These are phyloP conservation scores for Paracoccidioides brasiliensis DNA, from an alignment of 2,329 filamentous ascomycete genomes.

Conservation along the genomic window DNA sequence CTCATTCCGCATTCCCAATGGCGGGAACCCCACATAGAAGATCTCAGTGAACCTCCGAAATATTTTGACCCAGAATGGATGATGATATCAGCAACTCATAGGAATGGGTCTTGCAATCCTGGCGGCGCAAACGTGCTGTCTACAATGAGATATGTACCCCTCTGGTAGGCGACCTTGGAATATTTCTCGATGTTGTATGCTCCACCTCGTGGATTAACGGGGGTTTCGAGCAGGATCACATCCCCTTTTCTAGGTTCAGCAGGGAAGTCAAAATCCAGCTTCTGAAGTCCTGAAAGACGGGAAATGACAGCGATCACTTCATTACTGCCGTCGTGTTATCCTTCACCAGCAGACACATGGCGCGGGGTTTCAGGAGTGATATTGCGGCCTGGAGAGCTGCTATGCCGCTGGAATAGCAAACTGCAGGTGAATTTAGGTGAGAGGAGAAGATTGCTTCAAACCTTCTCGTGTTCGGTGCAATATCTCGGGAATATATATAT, in stretches of 20 bases:
- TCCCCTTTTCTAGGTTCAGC: constrained; percentile 61
- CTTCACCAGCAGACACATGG: constrained; percentile 66
- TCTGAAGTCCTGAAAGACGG: constrained; percentile 61
- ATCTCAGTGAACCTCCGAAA: constrained; percentile 82
- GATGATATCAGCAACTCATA: constrained; percentile 66
- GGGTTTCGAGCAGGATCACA: constrained; percentile 83
- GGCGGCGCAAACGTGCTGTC: constrained; percentile 91
- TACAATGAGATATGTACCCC: constrained; percentile 65
- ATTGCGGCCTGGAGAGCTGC: constrained; percentile 76
- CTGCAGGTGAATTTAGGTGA: constrained; percentile 48
- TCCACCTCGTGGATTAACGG: constrained; percentile 78
- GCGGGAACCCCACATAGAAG: constrained; percentile 80
- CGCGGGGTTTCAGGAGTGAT: constrained; percentile 70
- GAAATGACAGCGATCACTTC: constrained; percentile 62
- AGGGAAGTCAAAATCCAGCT: constrained; percentile 57
- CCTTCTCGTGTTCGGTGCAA: constrained; percentile 68
- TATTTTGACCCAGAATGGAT: constrained; percentile 98
- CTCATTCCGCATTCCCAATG: constrained; percentile 47
- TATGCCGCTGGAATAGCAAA: constrained; percentile 76
- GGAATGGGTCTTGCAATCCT: constrained; percentile 73
- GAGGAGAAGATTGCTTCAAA: constrained; percentile 69
- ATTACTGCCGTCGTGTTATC: constrained; percentile 93
- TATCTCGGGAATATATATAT: constrained; percentile 64
- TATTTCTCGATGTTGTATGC: constrained; percentile 60
- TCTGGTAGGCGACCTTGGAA: constrained; percentile 55